Percentiles rank a stretch among this genome's conserved stretches.
Conservation (phyloP, 257 asterid species). For the Solanum chaucha region DNA sequence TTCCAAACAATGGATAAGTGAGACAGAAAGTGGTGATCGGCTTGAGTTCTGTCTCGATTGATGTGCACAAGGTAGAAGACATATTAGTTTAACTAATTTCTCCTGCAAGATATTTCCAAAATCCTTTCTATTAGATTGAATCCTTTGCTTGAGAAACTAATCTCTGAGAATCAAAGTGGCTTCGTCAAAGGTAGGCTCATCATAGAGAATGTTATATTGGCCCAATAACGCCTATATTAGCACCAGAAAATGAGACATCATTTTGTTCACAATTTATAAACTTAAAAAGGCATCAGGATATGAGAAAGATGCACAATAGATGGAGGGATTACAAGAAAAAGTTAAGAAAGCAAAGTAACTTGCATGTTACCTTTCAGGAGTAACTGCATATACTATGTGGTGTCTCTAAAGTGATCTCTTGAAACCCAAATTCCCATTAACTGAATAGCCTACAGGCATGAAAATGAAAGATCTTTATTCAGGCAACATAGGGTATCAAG, state of each 20-base stretch:
- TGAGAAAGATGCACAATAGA: not conserved
- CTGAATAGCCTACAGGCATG: not conserved
- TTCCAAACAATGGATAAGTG: not conserved
- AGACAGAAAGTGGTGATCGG: not conserved
- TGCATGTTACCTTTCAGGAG: not conserved
- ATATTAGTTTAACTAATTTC: no score
- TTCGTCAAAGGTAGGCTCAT: no score
- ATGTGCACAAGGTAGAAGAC: no score
- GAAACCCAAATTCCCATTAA: not conserved
- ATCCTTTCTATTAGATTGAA: no score
- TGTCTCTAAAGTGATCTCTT: not conserved
- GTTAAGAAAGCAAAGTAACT: not conserved
- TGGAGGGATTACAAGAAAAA: not conserved
- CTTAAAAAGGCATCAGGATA: not conserved
- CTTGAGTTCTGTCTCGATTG: no score
- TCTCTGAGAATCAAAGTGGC: no score
- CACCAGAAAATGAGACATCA: no score
- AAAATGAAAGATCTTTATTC: not conserved
- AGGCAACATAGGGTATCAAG: not conserved
- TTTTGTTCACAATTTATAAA: not conserved
- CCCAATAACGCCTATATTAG: no score
- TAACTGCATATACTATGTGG: not conserved
- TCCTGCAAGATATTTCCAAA: no score
- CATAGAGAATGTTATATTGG: no score
- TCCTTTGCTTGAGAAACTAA: no score